Evolutionary conservation across 2,329 filamentous ascomycete species (phyloP), one percentile per base, ranked within the genome.

Genomic region (Tolypocladium endophyticum): DNA sequence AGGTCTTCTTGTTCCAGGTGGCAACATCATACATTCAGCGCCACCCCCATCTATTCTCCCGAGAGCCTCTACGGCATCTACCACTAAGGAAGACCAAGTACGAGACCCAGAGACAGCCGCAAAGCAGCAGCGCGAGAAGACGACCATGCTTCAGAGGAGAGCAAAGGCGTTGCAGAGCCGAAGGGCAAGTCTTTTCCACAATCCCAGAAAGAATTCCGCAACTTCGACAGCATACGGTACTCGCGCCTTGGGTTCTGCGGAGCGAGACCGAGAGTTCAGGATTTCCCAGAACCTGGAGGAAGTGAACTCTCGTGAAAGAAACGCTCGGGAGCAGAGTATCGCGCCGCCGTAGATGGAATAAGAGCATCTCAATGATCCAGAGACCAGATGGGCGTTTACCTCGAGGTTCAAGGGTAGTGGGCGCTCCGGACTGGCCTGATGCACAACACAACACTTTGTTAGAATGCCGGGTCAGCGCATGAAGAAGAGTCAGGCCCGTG

Each of bases 211-310:
- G 38, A 39, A 30, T 11, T 23, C 56, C 25, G 47, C 50, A 16
- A 41, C 33, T 38, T 58, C 56, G n/a, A 58, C 59, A 23, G 35
- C 55, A 11, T 60, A 58, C 50, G 59, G 59, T 14, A 58, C 59
- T 11, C 59, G 59, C 16, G 56, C 59, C 35, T 38, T 53, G 18
- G 59, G 56, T 3, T 58, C 59, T 47, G 55, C 55, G 6, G 59
- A 55, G 20, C 54, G 36, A 38, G 59, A 60, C 7, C 47, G 59
- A 23, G 39, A 60, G 14, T 36, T 58, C 16, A 23, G 50, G n/a
- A 41, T 50, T 12, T 36, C 45, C 2, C 59, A 55, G 41, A 43
- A 12, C 59, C 65, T 45, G 61, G 61, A 30, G 61, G 62, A 28
- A 35, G 41, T 53, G 23, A 59, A 28, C 30, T 47, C 33, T n/a